Percentiles rank a stretch among this genome's conserved stretches.
Evolutionary conservation across 805 yeast genomes (phyloP).

Genomic region (Lachancea dasiensis): DNA sequence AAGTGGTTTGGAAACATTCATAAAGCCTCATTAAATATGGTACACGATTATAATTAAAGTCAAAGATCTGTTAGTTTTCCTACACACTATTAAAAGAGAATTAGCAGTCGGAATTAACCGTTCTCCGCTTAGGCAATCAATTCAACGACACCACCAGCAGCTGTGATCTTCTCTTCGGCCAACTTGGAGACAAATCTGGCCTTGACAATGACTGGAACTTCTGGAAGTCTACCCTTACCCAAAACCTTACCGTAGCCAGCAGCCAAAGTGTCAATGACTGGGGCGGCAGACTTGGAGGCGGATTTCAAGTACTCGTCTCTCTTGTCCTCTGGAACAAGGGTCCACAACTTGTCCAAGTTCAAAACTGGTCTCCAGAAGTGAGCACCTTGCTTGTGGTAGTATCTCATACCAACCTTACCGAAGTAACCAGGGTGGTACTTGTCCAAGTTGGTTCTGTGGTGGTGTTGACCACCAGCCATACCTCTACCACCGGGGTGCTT

Average conservation of each 20-base stretch:
- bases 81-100: not conserved
- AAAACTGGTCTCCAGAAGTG: slow-evolving; percentile 98
- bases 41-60: slow-evolving; percentile 2
- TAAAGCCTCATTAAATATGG: not conserved
- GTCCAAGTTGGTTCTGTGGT: slow-evolving; percentile 99
- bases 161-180: slow-evolving; percentile 99
- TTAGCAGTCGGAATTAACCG: not conserved
- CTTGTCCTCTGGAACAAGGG: slow-evolving; percentile 88
- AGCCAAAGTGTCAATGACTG: slow-evolving; percentile 98
- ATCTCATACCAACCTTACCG: slow-evolving; percentile 99
- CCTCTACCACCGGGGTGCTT: slow-evolving; percentile 99
- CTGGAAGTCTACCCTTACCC: slow-evolving; percentile 98
- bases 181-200: slow-evolving; percentile 99
- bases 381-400: slow-evolving; percentile 92
- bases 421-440: slow-evolving; percentile 99
- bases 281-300: slow-evolving; percentile 85
- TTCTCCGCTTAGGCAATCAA: slow-evolving; percentile 85
- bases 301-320: slow-evolving; percentile 88
- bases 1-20: not conserved
- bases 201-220: slow-evolving; percentile 97
- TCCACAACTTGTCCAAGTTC: slow-evolving; percentile 98
- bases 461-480: slow-evolving; percentile 99
- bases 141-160: slow-evolving; percentile 99
- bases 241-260: slow-evolving; percentile 99
- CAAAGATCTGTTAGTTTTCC: slow-evolving; percentile 7